These are phyloP conservation scores for Chenopodium formosanum DNA, from an alignment of 148 eudicot species.

Conservation along the genomic window DNA sequence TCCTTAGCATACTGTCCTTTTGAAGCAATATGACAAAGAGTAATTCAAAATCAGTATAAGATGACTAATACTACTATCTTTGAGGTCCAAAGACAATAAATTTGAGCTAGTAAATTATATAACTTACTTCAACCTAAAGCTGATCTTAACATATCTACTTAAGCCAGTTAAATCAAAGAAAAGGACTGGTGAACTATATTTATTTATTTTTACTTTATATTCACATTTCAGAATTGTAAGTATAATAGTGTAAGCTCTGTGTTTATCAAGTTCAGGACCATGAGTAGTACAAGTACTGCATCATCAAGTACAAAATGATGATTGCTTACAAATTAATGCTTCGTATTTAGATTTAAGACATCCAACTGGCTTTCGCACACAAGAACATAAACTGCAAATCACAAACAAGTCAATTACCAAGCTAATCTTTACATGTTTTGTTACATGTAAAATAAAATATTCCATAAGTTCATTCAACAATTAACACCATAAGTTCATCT, in stretches of 20 bases:
- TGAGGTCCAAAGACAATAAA: neutral
- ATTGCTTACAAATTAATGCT: neutral
- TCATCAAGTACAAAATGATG: neutral
- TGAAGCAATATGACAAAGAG: neutral
- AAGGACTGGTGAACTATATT: neutral
- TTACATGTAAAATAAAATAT: neutral
- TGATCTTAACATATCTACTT: neutral
- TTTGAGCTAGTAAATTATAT: neutral
- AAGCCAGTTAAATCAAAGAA: neutral
- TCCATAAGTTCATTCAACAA: too few relatives aligned
- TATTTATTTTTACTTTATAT: neutral
- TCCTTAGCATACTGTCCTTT: neutral
- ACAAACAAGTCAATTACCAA: neutral
- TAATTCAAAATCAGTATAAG: neutral
- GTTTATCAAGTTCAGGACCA: too few relatives aligned
- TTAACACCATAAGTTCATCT: neutral
- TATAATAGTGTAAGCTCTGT: neutral
- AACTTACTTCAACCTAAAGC: neutral
- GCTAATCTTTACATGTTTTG: neutral
- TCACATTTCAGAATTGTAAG: neutral
- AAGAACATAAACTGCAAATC: neutral
- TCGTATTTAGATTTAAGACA: too few relatives aligned
- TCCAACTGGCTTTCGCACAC: too few relatives aligned
- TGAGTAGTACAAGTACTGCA: neutral
- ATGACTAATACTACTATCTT: neutral